Percentiles rank a stretch among this genome's conserved stretches.
Evolutionary conservation across 179 eudicot genomes (phyloP).

Genomic region (Drosera spatulata): DNA sequence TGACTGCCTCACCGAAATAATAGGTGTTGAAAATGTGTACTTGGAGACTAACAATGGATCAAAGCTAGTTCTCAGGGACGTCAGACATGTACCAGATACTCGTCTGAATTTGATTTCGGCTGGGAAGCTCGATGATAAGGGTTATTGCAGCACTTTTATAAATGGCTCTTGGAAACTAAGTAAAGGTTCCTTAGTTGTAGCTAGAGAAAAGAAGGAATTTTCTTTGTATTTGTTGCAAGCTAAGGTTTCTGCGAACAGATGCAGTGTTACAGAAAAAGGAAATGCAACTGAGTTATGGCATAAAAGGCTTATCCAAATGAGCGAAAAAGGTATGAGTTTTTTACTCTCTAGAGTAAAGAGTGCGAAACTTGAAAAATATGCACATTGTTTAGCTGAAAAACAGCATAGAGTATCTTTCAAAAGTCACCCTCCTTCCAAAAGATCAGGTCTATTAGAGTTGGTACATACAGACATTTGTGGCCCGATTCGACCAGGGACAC

Average conservation of each 20-base stretch:
- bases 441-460: no score
- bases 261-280: no score
- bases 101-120: neutral
- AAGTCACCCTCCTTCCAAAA: no score
- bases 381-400: no score
- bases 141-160: neutral
- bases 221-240: slow-evolving; percentile 1
- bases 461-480: no score
- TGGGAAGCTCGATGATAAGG: slow-evolving; percentile 1
- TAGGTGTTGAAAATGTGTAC: neutral
- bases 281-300: no score
- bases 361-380: no score
- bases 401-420: no score
- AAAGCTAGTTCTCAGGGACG: neutral
- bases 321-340: neutral
- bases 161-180: slow-evolving; percentile 5
- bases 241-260: neutral
- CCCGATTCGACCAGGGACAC: no score
- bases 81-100: neutral
- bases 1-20: neutral
- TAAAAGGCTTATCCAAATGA: no score
- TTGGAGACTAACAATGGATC: neutral
- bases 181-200: slow-evolving; percentile 1
- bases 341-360: no score
- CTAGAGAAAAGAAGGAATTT: neutral